These are phyloP conservation scores for Boletellus ananas DNA, from an alignment of 768 basidiomycete species.

Conservation along the genomic window DNA sequence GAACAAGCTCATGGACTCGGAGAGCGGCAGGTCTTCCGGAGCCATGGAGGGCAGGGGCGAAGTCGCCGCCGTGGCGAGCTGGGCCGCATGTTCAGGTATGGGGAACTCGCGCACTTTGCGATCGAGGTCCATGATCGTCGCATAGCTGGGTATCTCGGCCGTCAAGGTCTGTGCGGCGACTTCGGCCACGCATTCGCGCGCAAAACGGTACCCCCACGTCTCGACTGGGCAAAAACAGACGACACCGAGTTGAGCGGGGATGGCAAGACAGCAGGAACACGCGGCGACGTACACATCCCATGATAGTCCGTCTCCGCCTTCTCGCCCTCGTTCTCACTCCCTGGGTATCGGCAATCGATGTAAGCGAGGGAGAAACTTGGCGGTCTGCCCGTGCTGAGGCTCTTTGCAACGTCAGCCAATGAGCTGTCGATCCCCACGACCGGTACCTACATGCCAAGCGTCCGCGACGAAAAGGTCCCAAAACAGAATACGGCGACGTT, in stretches of 20 bases:
- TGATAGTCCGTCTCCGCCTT: slow-evolving; percentile 21
- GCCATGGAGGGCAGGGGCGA: slow-evolving; percentile 11
- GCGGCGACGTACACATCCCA: slow-evolving; percentile 25
- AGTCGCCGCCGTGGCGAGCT: slow-evolving; percentile 35
- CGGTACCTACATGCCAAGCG: slow-evolving; percentile 53
- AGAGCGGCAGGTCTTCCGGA: slow-evolving; percentile 11
- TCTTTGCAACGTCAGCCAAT: slow-evolving; percentile 37
- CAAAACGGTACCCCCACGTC: slow-evolving; percentile 61
- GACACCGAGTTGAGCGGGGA: too few species aligned
- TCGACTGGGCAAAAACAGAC: slow-evolving; percentile 38
- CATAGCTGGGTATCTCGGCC: slow-evolving; percentile 59
- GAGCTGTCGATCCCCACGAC: not conserved
- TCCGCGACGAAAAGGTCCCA: slow-evolving; percentile 79
- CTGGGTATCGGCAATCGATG: slow-evolving; percentile 64
- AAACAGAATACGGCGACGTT: slow-evolving; percentile 64
- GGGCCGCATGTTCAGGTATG: slow-evolving; percentile 44
- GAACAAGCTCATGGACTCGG: slow-evolving; percentile 38
- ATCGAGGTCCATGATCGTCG: slow-evolving; percentile 65
- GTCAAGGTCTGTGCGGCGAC: slow-evolving; percentile 59
- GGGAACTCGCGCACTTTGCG: slow-evolving; percentile 64
- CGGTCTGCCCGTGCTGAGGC: slow-evolving; percentile 66
- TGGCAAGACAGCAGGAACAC: not conserved
- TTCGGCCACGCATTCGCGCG: slow-evolving; percentile 61
- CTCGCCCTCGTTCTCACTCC: slow-evolving; percentile 10
- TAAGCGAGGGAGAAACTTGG: slow-evolving; percentile 64